Base-by-base conservation (phyloP, 1,139 yeast genomes). In the Kurtzmaniella quercitrusa region DNA sequence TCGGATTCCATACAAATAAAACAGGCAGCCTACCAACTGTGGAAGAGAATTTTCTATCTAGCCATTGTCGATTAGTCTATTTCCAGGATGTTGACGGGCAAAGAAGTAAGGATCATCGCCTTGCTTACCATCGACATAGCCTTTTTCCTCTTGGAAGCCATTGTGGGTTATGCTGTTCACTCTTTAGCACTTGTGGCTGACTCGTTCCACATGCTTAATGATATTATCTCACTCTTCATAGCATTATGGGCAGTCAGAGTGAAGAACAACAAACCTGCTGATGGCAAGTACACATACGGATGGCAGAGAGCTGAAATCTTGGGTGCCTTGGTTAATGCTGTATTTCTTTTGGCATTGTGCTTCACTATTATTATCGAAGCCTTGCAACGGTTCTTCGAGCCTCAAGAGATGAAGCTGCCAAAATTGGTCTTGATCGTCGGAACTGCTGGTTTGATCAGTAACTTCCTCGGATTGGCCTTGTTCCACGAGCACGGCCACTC, bases 171-270 rank as follows among this genome's bases (percentile, higher is more conserved):
- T 63, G 75, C 90, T 18, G 96, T 90, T 31, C 94, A 91, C 61
- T 91, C 97, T 1, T 73, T 91, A 57, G 98, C 98, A 0, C 74
- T 91, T 45, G 82, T 91, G 49, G 98, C 98, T 1, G 98, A 94
- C 61, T 85, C 98, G 1, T 93, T 93, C 75, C 98, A 93, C 64
- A 93, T 93, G 98, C 73, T 93, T 51, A 93, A 93, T 65, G 98
- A 93, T 66, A 88, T 93, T 46, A 82, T 93, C 46, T 89, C 98
- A 1, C 71, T 93, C 40, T 55, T 91, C 19, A 93, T 93, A 44
- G 98, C 98, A 0, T 71, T 91, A 34, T 93, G 98, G 98, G 98
- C 98, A 0, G 98, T 93, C 21, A 78, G 79, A 51, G 96, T 90
- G 19, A 90, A 96, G 47, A 85, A 85, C 57, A 82, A 79, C 41